Evolutionary conservation across 2,329 filamentous ascomycete species (phyloP).

Genomic region (Colletotrichum sp.): DNA sequence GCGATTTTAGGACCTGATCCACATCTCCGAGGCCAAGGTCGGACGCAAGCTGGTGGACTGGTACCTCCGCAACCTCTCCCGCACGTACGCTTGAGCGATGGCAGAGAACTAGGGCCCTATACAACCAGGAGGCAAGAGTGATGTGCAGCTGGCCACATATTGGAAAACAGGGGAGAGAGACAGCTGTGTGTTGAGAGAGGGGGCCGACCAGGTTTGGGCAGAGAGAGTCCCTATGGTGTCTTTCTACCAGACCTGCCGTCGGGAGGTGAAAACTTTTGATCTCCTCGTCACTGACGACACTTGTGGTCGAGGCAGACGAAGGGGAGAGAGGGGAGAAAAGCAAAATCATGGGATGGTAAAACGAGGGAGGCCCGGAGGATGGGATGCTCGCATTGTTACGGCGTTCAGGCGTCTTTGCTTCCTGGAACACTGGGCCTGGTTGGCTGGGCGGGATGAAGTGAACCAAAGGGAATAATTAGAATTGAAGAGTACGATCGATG

Average conservation of each 20-base stretch:
- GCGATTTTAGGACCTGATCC: conserved; percentile 79
- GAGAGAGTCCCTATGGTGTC: conserved; percentile 3
- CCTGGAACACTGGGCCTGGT: conserved; percentile 22
- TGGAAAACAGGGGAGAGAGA: background rate
- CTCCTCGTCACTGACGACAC: conserved; percentile 8
- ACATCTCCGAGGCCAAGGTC: conserved; percentile 98
- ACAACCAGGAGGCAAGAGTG: conserved; percentile 7
- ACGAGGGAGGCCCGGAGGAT: background rate
- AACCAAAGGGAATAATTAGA: conserved; percentile 20
- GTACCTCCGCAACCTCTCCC: conserved; percentile 96
- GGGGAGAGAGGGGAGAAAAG: background rate
- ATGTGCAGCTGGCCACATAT: conserved; percentile 5
- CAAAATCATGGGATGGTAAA: background rate
- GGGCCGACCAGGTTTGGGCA: background rate
- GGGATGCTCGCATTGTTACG: conserved; percentile 22
- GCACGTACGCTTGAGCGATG: conserved; percentile 75
- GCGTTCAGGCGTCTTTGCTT: conserved; percentile 23
- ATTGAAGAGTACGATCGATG: conserved; percentile 15
- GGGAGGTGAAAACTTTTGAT: background rate
- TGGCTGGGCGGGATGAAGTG: conserved; percentile 20
- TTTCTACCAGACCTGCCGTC: background rate
- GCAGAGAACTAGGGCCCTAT: background rate
- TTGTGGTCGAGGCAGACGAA: conserved; percentile 12
- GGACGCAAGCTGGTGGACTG: conserved; percentile 97
- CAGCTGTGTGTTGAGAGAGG: background rate